These are phyloP conservation scores for Pseudogymnoascus sp. DNA, from an alignment of 2,329 filamentous ascomycete genomes.

Conservation along the genomic window DNA sequence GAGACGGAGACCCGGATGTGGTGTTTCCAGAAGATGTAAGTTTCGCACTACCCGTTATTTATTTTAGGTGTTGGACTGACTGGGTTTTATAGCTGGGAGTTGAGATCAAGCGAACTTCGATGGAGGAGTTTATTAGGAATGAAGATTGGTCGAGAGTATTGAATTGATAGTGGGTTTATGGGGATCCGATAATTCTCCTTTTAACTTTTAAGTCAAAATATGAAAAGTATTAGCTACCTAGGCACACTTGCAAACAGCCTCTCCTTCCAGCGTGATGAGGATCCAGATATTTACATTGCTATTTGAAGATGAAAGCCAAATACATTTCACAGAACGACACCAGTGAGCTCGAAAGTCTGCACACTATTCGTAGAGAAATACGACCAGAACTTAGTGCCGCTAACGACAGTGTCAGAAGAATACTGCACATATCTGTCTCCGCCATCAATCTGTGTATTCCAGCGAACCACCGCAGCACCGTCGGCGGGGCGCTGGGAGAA, in stretches of 20 bases:
- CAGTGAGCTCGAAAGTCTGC: constrained; percentile 32
- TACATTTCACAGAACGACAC: not conserved
- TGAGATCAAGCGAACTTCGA: constrained; percentile 14
- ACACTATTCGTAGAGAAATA: constrained; percentile 29
- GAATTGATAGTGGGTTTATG: not conserved
- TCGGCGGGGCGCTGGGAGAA: constrained; percentile 22
- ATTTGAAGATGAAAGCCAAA: not conserved
- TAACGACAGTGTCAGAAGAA: constrained; percentile 26
- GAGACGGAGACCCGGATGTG: constrained; percentile 23
- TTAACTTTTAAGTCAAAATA: not conserved
- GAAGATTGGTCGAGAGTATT: constrained; percentile 20
- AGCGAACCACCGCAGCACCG: constrained; percentile 29
- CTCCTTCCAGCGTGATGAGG: too few species aligned
- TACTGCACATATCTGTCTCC: constrained; percentile 29
- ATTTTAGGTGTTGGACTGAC: constrained; percentile 2
- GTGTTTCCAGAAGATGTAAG: constrained; percentile 23
- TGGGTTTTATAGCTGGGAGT: constrained; percentile 14
- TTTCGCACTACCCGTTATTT: not conserved
- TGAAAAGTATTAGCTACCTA: not conserved
- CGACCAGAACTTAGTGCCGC: constrained; percentile 31
- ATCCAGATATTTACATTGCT: not conserved
- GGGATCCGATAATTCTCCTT: not conserved
- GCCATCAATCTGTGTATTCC: constrained; percentile 31
- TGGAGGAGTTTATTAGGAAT: constrained; percentile 16
- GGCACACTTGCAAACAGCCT: not conserved